Evolutionary conservation across 805 yeast species (phyloP), one percentile per base, ranked within the genome.

Genomic region (Suhomyces pyralidae): DNA sequence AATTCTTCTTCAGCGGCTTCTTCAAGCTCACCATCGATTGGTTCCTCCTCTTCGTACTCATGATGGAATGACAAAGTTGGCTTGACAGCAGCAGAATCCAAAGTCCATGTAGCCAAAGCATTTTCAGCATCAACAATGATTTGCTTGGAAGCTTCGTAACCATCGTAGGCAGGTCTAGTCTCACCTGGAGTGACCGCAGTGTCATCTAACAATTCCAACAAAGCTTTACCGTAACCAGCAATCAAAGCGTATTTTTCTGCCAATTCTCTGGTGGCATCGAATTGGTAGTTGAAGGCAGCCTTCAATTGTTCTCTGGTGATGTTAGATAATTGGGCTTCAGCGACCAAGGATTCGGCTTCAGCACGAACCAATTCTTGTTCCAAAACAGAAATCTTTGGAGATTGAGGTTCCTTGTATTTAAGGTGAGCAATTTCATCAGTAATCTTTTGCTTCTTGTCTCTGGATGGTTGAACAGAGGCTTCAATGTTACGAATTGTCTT

Each of bases 291-390:
- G 79, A 82, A 88, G 43, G 96, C 90, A 60, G 89, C 87, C 77
- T 88, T 86, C 68, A 90, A 81, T 73, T 88, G 87, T 68, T 89
- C 91, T 76, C 96, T 81, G 59, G 96, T 88, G 67, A 88, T 88
- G 73, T 89, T 89, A 38, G 93, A 86, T 63, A 90, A 79, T 77
- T 90, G 96, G 28, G 96, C 96, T 76, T 89, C 96, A 48, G 96
- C 96, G 62, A 90, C 96, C 58, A 89, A 78, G 49, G 91, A 85
- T 74, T 90, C 96, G 51, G 96, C 96, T 75, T 90, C 96, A 38
- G 94, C 94, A 74, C 96, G 81, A 54, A 90, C 96, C 67, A 89
- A 79, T 73, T 89, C 96, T 71, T 90, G 96, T 77, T 90, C 96
- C 68, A 90, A 78, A 52, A 88, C 84, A 51, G 83, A 81, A 58